These are phyloP conservation scores for Penicillium palitans DNA, from an alignment of 2,329 filamentous ascomycete species.

Conservation along the genomic window DNA sequence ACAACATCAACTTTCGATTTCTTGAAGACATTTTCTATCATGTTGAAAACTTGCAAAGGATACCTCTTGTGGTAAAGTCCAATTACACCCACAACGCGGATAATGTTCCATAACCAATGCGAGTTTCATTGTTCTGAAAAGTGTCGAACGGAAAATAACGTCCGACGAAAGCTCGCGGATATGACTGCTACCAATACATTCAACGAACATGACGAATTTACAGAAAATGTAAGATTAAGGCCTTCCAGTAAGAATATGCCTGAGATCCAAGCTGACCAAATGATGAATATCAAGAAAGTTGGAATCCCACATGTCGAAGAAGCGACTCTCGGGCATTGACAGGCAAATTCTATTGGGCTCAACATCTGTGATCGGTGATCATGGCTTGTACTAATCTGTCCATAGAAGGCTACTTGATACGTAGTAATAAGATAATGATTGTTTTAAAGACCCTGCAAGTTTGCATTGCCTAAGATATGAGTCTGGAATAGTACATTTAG, in stretches of 20 bases:
- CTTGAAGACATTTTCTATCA: not conserved
- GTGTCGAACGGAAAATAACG: not conserved
- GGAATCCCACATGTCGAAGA: not conserved
- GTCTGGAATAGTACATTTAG: not conserved
- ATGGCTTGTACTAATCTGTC: not conserved
- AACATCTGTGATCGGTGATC: not conserved
- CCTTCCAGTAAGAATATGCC: not conserved
- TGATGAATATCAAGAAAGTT: not conserved
- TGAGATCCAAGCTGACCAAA: not conserved
- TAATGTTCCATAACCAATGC: not conserved
- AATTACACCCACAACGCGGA: not conserved
- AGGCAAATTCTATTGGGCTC: not conserved
- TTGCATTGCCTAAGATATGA: not conserved
- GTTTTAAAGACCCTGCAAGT: not conserved
- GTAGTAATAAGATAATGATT: not conserved
- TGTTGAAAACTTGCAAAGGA: not conserved
- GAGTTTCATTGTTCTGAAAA: not conserved
- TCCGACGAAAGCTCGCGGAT: not conserved
- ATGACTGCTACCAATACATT: not conserved
- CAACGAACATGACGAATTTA: not conserved
- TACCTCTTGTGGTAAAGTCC: not conserved
- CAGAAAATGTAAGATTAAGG: not conserved
- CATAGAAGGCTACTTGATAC: not conserved
- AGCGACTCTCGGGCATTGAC: not conserved
- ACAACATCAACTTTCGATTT: not conserved